These are phyloP conservation scores for Psilocybe sp. DNA, from an alignment of 768 basidiomycete genomes.

Conservation along the genomic window DNA sequence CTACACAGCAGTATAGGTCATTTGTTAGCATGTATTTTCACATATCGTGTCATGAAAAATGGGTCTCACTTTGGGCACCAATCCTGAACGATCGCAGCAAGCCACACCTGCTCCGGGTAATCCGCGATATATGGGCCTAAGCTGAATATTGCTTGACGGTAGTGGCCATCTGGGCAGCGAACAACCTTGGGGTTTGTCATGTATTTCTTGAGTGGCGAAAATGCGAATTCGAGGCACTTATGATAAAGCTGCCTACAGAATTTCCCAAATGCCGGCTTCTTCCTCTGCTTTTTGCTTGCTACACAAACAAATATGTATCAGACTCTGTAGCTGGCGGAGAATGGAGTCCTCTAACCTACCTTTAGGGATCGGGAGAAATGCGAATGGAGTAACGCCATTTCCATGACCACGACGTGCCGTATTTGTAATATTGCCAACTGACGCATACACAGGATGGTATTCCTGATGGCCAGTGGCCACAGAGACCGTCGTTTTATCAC, in stretches of 20 bases:
- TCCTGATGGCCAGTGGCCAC: conserved; percentile 37
- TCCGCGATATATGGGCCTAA: conserved; percentile 35
- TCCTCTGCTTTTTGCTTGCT: conserved; percentile 16
- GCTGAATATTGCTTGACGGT: conserved; percentile 22
- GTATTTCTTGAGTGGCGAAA: conserved; percentile 10
- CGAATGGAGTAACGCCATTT: conserved; percentile 24
- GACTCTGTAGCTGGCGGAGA: too few species aligned
- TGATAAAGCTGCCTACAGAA: conserved; percentile 28
- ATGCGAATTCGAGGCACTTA: conserved; percentile 13
- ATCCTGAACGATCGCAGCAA: conserved; percentile 21
- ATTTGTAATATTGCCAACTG: conserved; percentile 26
- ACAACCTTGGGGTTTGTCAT: conserved; percentile 21
- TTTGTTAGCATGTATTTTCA: too few species aligned
- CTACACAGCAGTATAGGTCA: conserved; percentile 7
- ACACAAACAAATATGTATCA: not conserved
- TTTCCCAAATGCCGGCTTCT: conserved; percentile 12
- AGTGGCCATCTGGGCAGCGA: conserved; percentile 31
- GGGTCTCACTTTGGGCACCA: conserved; percentile 23
- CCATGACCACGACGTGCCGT: conserved; percentile 25
- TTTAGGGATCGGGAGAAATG: conserved; percentile 35
- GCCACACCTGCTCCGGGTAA: conserved; percentile 34
- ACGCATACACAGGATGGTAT: conserved; percentile 33
- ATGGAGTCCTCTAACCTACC: too few species aligned
- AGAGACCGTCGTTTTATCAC: conserved; percentile 41
- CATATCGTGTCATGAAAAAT: too few species aligned